Evolutionary conservation across 2,329 filamentous ascomycete species (phyloP).

Genomic region (Talaromyces sp.): DNA sequence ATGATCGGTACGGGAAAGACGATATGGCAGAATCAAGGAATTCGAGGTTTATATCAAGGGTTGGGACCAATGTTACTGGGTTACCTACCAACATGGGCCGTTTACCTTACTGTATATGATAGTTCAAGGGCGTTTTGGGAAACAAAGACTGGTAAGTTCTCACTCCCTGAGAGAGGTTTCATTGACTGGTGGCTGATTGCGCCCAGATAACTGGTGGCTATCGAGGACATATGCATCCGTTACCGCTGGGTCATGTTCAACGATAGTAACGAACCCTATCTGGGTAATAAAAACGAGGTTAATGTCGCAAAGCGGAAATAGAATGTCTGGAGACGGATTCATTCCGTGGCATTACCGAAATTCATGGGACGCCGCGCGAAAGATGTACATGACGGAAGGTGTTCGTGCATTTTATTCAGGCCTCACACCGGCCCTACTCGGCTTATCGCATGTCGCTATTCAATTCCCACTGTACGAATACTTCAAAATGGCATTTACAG

Average conservation of each 20-base stretch:
- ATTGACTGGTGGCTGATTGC: not conserved
- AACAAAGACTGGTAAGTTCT: conserved; percentile 59
- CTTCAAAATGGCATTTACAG: conserved; percentile 86
- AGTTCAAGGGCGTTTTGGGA: conserved; percentile 73
- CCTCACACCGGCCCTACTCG: conserved; percentile 84
- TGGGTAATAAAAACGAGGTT: conserved; percentile 99
- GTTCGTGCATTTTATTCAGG: conserved; percentile 91
- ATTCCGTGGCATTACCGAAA: conserved; percentile 80
- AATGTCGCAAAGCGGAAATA: conserved; percentile 75
- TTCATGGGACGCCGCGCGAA: conserved; percentile 85
- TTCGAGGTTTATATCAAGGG: conserved; percentile 88
- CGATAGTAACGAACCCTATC: conserved; percentile 91
- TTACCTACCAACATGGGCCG: conserved; percentile 95
- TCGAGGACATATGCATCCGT: conserved; percentile 88
- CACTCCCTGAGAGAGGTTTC: not conserved
- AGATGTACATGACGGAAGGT: conserved; percentile 93
- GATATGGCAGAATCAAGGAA: conserved; percentile 84
- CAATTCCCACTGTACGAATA: conserved; percentile 97
- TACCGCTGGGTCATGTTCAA: conserved; percentile 86
- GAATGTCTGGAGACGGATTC: conserved; percentile 51
- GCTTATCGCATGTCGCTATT: conserved; percentile 90
- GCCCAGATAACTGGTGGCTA: conserved; percentile 67
- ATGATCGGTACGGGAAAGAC: conserved; percentile 79
- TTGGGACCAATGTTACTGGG: conserved; percentile 91
- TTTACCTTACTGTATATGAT: conserved; percentile 97